These are phyloP conservation scores for Ochromonas danica DNA, from an alignment of 108 stramenopile species.

Conservation along the genomic window DNA sequence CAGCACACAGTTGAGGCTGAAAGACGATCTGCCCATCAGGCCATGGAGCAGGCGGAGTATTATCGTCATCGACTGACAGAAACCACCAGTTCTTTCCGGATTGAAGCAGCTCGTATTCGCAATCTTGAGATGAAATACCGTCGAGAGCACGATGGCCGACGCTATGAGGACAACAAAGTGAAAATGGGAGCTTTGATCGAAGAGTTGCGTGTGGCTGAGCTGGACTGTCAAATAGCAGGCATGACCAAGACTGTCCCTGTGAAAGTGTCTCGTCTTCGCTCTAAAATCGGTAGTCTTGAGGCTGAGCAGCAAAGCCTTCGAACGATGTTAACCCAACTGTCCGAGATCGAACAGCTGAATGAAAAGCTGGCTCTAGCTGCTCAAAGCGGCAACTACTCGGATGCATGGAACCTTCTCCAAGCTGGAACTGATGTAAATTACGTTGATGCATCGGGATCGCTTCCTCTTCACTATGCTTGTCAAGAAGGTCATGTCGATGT, in stretches of 20 bases:
- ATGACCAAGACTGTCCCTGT: conserved; percentile 6
- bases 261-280: neutral
- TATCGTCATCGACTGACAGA: neutral
- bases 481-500: neutral
- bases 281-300: neutral
- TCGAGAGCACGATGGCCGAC: neutral
- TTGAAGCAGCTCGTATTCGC: neutral
- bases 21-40: neutral
- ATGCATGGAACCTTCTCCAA: neutral
- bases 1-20: conserved; percentile 31
- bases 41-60: neutral
- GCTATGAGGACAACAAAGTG: neutral
- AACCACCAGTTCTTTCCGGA: neutral
- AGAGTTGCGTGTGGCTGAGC: neutral
- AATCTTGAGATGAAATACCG: neutral
- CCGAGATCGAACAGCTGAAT: neutral
- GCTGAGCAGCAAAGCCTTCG: neutral
- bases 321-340: neutral
- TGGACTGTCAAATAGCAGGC: neutral
- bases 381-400: neutral
- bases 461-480: conserved; percentile 27
- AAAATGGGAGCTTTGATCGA: neutral
- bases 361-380: conserved; percentile 3
- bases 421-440: conserved; percentile 1
- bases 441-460: neutral